Evolutionary conservation across 306 rosid genomes (phyloP).

Genomic region (Dalbergia cochinchinensis): DNA sequence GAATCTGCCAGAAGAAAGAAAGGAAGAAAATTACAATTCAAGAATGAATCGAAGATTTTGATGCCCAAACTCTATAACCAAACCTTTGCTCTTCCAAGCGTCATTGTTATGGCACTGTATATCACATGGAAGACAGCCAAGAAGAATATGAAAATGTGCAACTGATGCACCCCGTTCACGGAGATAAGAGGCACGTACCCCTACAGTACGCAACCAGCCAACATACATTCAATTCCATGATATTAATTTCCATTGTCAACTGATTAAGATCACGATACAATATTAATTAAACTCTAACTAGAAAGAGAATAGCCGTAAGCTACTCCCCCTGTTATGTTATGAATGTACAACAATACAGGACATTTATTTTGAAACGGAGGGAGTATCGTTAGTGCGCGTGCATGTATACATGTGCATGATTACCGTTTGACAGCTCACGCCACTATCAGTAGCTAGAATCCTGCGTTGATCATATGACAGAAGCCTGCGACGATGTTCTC

Average conservation of each 20-base stretch:
- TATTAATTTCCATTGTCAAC: background rate
- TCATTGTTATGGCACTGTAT: conserved; percentile 84
- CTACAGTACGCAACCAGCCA: conserved; percentile 48
- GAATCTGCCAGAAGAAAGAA: conserved; percentile 56
- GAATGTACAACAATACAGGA: no score
- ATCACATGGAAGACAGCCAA: conserved; percentile 88
- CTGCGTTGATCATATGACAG: conserved; percentile 75
- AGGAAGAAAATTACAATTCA: background rate
- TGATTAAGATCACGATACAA: no score
- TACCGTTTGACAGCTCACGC: conserved; percentile 45
- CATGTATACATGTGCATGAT: background rate
- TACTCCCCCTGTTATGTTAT: no score
- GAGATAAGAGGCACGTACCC: conserved; percentile 80
- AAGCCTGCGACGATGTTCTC: conserved; percentile 68
- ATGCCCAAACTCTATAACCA: conserved; percentile 22
- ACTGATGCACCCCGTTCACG: conserved; percentile 77
- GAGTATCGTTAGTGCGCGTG: no score
- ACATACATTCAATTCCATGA: conserved; percentile 21
- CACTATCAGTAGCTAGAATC: conserved; percentile 52
- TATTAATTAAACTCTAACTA: background rate
- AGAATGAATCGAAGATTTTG: conserved; percentile 5
- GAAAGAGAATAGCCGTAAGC: background rate
- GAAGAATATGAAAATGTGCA: conserved; percentile 95
- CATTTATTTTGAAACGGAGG: no score
- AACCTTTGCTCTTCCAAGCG: conserved; percentile 90